Conservation (phyloP, 306 rosid genomes). For the Elaeagnus macrophylla region DNA sequence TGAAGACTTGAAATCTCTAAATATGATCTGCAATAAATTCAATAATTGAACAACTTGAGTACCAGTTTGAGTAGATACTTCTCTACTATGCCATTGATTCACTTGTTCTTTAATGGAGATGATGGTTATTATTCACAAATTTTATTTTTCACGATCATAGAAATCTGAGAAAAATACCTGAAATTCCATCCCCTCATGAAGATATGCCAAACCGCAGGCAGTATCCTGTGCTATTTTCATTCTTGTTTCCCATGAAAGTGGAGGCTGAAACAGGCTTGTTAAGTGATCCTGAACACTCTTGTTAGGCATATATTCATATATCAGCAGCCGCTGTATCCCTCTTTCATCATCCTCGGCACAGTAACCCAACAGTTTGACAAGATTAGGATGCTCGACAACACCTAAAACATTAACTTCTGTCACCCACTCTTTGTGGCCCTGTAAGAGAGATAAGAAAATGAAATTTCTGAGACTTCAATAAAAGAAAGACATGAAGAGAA, state of each 20-base stretch:
- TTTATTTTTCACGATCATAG: neutral
- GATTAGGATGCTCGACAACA: slow-evolving; percentile 44
- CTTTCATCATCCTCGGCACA: slow-evolving; percentile 62
- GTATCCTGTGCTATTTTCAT: slow-evolving; percentile 55
- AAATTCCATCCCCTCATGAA: slow-evolving; percentile 70
- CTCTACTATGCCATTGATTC: neutral
- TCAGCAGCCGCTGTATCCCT: slow-evolving; percentile 49
- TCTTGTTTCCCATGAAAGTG: slow-evolving; percentile 48
- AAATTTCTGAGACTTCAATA: too few relatives aligned
- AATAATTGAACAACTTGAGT: neutral
- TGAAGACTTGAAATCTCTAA: slow-evolving; percentile 57
- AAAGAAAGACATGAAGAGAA: neutral
- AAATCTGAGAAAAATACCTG: slow-evolving; percentile 29
- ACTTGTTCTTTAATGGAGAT: neutral
- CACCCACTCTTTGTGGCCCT: slow-evolving; percentile 71
- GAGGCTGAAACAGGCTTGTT: slow-evolving; percentile 28
- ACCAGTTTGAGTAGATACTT: neutral
- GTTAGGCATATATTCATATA: slow-evolving; percentile 55
- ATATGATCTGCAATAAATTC: slow-evolving; percentile 33
- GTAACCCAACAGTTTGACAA: slow-evolving; percentile 45
- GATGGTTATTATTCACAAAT: neutral
- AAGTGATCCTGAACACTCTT: slow-evolving; percentile 55
- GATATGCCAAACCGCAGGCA: slow-evolving; percentile 53
- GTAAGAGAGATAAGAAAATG: slow-evolving; percentile 2
- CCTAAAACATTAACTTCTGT: slow-evolving; percentile 57